Evolutionary conservation across 371 early-diverging fungal species (phyloP), one percentile per base, ranked within the genome.

Genomic region (Syncephalastrum sp.): DNA sequence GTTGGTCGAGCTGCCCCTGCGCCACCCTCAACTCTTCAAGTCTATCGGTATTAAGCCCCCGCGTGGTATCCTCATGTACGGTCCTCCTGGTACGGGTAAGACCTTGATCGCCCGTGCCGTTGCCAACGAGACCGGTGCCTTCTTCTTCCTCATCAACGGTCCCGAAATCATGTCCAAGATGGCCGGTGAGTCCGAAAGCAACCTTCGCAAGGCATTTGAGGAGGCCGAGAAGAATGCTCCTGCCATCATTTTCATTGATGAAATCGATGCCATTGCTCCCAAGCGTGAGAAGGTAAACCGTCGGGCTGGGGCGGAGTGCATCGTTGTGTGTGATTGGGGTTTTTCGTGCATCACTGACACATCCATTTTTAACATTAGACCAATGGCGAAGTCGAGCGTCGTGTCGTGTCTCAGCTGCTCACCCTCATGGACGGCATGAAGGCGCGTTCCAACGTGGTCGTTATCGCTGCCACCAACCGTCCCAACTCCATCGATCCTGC

Each of bases 381-480:
- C 49, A 98, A 99, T 69, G 99, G 99, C 62, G 99, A 99, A 81
- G 98, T 98, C 29, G 99, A 99, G 82, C 91, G 97, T 61, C 94
- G 99, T 75, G 97, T 99, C 46, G 99, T 99, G 4, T 95, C 97
- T 44, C 99, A 99, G 81, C 81, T 99, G 53, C 83, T 99, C 45
- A 99, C 99, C 4, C 86, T 99, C 56, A 99, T 99, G 99, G 99
- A 99, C 67, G 99, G 99, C 51, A 85, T 99, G 82, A 99, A 99
- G 81, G 90, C 97, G 25, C 91, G 98, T 53, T 91, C 96, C 57
- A 99, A 97, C 71, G 96, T 91, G 64, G 97, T 94, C 58, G 99
- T 92, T 54, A 99, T 92, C 94, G 99, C 91, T 58, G 99, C 93
- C 68, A 99, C 93, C 79, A 99, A 96, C 86, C 91, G 92, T 24